Percentiles rank a stretch among this genome's conserved stretches.
Evolutionary conservation across 2,329 filamentous ascomycete species (phyloP).

Genomic region (Alternaria angustiovoidea): DNA sequence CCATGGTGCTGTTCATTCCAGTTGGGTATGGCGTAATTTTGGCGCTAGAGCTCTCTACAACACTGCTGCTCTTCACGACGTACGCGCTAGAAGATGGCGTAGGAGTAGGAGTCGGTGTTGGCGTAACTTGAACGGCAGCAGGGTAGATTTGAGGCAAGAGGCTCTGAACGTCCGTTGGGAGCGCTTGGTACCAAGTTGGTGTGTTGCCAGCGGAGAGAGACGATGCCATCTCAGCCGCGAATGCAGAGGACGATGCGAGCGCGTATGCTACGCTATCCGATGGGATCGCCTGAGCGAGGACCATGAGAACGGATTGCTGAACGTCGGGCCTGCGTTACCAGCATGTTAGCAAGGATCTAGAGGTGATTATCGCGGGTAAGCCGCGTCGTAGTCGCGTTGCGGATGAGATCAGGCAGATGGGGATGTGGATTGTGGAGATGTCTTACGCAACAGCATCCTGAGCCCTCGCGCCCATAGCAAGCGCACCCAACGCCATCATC

Average conservation of each 20-base stretch:
- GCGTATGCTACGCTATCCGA: conserved; percentile 51
- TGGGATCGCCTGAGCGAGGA: conserved; percentile 57
- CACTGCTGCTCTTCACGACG: conserved; percentile 11
- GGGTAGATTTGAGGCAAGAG: conserved; percentile 52
- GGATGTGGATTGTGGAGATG: not conserved
- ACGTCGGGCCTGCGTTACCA: conserved; percentile 24
- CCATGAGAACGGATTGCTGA: conserved; percentile 51
- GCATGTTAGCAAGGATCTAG: conserved; percentile 17
- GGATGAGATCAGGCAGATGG: not conserved
- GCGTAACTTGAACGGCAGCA: conserved; percentile 25
- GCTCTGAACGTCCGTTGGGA: conserved; percentile 56
- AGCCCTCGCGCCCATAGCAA: conserved; percentile 40
- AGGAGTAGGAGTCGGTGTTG: conserved; percentile 27
- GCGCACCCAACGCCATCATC: conserved; percentile 37
- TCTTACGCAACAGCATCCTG: conserved; percentile 36
- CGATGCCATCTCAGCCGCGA: conserved; percentile 53
- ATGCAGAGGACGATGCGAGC: conserved; percentile 53
- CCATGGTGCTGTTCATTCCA: conserved; percentile 9
- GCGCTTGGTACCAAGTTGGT: conserved; percentile 56
- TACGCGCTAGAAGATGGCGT: conserved; percentile 9
- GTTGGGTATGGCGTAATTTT: conserved; percentile 8
- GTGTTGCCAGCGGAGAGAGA: conserved; percentile 54
- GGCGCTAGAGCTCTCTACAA: conserved; percentile 1
- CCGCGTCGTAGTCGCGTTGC: conserved; percentile 5
- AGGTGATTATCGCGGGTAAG: not conserved